These are phyloP conservation scores for Botrytis cinerea DNA, from an alignment of 2,329 filamentous ascomycete genomes.

Conservation along the genomic window DNA sequence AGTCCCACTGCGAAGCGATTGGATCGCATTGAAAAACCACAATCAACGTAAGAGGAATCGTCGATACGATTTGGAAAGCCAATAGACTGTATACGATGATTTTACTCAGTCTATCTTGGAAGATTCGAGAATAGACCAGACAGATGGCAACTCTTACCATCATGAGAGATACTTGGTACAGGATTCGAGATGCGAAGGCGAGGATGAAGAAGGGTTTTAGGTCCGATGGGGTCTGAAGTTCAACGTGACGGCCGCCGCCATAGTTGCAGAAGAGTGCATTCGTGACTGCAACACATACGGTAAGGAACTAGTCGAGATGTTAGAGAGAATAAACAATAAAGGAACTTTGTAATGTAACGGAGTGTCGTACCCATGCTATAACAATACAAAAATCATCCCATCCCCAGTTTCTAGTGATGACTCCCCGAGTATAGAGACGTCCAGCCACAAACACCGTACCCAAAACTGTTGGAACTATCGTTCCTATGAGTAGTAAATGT, in stretches of 20 bases:
- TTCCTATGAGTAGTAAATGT: not conserved
- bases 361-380: not conserved
- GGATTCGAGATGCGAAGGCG: not conserved
- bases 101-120: slow-evolving; percentile 4
- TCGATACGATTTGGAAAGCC: not conserved
- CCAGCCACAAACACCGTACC: not conserved
- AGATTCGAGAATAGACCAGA: slow-evolving; percentile 7
- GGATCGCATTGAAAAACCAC: slow-evolving; percentile 12
- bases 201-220: not conserved
- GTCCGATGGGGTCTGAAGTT: not conserved
- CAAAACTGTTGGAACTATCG: not conserved
- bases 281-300: not conserved
- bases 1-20: not conserved
- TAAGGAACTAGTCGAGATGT: not conserved
- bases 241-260: not conserved
- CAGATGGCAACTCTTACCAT: slow-evolving; percentile 1
- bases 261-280: not conserved
- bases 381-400: slow-evolving; percentile 3
- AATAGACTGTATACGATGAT: not conserved
- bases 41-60: not conserved
- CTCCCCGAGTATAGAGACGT: slow-evolving; percentile 7
- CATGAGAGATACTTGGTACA: slow-evolving; percentile 2
- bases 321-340: not conserved
- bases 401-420: slow-evolving; percentile 14
- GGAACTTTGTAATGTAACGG: not conserved